Conservation (phyloP, 306 rosid genomes). For the Fragaria iinumae region DNA sequence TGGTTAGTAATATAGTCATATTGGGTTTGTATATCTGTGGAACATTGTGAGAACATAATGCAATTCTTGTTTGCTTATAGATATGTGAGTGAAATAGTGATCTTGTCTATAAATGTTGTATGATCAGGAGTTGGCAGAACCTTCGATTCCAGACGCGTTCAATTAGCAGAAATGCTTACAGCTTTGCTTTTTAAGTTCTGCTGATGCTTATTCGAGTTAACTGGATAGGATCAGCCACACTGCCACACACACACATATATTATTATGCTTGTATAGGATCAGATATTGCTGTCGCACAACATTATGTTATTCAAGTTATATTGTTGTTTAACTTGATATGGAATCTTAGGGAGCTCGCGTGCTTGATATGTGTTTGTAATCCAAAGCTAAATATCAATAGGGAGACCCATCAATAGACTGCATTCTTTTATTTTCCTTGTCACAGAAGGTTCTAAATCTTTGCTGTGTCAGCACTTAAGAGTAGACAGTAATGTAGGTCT, state of each 20-base stretch:
- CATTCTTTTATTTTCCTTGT: background rate
- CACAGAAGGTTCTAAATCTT: background rate
- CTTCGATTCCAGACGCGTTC: constrained; percentile 72
- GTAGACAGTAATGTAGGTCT: background rate
- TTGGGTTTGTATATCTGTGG: background rate
- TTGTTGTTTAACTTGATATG: background rate
- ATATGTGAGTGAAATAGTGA: background rate
- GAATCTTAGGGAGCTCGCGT: background rate
- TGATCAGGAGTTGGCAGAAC: constrained; percentile 81
- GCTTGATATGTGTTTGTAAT: background rate
- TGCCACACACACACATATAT: background rate
- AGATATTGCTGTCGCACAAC: background rate
- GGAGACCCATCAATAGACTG: no score
- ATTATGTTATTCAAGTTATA: background rate
- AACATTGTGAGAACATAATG: background rate
- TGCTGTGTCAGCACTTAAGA: background rate
- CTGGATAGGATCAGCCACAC: background rate
- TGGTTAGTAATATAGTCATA: background rate
- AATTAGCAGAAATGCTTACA: constrained; percentile 5
- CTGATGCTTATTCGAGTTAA: background rate
- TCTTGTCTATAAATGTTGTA: background rate
- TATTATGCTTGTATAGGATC: background rate
- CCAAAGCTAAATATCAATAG: background rate
- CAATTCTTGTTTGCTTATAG: background rate
- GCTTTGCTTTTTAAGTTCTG: constrained; percentile 3